These are phyloP conservation scores for Tolypocladium tundrense DNA, from an alignment of 2,329 filamentous ascomycete genomes.

Conservation along the genomic window DNA sequence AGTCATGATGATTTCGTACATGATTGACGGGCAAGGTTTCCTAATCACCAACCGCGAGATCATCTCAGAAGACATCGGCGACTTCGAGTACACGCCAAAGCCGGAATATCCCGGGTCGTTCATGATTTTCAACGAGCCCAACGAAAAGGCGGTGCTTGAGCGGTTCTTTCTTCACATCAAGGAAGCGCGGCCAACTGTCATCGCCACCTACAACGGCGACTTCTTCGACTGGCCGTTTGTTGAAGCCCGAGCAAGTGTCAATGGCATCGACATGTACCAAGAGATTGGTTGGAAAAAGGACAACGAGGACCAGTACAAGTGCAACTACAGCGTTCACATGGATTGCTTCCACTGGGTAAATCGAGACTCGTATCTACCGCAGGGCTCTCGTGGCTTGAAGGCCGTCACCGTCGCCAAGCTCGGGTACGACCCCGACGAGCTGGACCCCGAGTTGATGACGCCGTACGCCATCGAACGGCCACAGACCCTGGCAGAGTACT, in stretches of 20 bases:
- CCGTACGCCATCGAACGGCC: constrained; percentile 82
- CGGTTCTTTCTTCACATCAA: constrained; percentile 95
- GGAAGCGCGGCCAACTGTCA: constrained; percentile 86
- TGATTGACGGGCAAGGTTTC: constrained; percentile 98
- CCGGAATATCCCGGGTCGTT: constrained; percentile 93
- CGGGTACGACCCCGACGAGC: constrained; percentile 94
- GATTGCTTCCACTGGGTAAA: constrained; percentile 99
- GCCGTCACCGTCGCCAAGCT: constrained; percentile 97
- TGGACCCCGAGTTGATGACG: constrained; percentile 96
- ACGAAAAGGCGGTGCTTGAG: constrained; percentile 80
- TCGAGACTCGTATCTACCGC: constrained; percentile 93
- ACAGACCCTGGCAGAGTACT: constrained; percentile 93
- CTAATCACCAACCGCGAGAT: constrained; percentile 97
- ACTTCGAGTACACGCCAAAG: constrained; percentile 97
- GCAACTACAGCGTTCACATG: constrained; percentile 94
- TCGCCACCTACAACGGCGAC: constrained; percentile 99
- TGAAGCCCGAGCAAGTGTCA: constrained; percentile 81
- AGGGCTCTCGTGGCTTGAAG: constrained; percentile 93
- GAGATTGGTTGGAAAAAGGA: constrained; percentile 97
- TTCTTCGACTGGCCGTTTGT: constrained; percentile 99
- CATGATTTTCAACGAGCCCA: constrained; percentile 95
- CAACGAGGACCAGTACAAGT: constrained; percentile 91
- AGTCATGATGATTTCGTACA: constrained; percentile 99
- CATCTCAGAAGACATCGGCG: constrained; percentile 90
- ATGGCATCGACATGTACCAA: constrained; percentile 98